Conservation (phyloP, 768 basidiomycete species). For the Lactifluus pinguis region DNA sequence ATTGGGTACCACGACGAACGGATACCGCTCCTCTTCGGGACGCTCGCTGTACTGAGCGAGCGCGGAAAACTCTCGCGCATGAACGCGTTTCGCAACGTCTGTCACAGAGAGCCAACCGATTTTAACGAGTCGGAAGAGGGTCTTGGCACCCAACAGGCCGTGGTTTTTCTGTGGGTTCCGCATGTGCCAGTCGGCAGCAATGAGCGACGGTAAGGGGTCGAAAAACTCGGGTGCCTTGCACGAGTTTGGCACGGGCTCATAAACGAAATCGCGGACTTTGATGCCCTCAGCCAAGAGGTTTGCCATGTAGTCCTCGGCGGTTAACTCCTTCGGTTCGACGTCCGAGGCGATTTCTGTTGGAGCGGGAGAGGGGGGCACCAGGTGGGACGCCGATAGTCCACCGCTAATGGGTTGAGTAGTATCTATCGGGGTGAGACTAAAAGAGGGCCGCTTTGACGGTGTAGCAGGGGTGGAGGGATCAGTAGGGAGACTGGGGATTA, state of each 20-base stretch:
- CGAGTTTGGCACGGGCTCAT: conserved; percentile 15
- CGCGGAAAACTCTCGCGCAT: conserved; percentile 17
- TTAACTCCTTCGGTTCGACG: conserved; percentile 10
- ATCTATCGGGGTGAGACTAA: not conserved
- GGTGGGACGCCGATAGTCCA: not conserved
- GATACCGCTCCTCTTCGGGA: conserved; percentile 20
- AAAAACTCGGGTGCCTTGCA: conserved; percentile 22
- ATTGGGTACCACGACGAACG: conserved; percentile 17
- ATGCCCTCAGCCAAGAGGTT: conserved; percentile 21
- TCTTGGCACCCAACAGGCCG: conserved; percentile 18
- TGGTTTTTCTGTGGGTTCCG: conserved; percentile 13
- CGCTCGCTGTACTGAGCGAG: conserved; percentile 20
- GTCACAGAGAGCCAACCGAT: conserved; percentile 23
- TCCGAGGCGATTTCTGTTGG: conserved; percentile 25
- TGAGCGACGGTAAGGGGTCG: conserved; percentile 20
- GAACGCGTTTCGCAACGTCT: conserved; percentile 22
- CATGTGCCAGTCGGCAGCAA: conserved; percentile 25
- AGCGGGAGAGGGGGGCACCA: conserved; percentile 19
- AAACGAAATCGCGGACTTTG: conserved; percentile 28
- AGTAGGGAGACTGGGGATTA: not conserved
- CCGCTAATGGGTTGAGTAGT: not conserved
- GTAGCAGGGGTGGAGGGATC: not conserved
- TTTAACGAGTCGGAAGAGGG: conserved; percentile 23
- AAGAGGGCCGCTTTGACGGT: not conserved
- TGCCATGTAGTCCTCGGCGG: not conserved